A percentile compares a stretch with the other conserved stretches of the same genome.
These are phyloP conservation scores for Salix udensis DNA, from an alignment of 345 rosid species.

Conservation along the genomic window DNA sequence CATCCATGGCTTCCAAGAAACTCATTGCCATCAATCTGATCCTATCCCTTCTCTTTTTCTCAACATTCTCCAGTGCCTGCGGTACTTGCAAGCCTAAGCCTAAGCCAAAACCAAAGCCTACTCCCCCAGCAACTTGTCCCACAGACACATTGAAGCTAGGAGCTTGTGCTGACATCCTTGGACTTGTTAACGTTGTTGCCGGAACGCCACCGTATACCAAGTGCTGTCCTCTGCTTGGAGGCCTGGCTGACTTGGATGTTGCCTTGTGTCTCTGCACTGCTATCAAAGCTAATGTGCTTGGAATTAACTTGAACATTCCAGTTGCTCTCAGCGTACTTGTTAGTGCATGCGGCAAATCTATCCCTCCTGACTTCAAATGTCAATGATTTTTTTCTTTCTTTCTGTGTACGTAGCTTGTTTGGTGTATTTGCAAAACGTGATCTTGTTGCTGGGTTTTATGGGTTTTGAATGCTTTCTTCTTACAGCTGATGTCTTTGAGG, in stretches of 20 bases:
- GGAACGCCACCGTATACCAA: constrained; percentile 39
- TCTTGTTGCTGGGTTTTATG: background rate
- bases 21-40: constrained; percentile 20
- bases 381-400: background rate
- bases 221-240: constrained; percentile 50
- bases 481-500: background rate
- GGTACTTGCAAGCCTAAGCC: constrained; percentile 21
- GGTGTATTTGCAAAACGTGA: background rate
- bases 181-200: constrained; percentile 22
- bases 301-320: constrained; percentile 41
- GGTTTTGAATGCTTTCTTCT: background rate
- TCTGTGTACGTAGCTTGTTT: background rate
- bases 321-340: constrained; percentile 35
- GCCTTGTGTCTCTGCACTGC: constrained; percentile 62
- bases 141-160: constrained; percentile 46
- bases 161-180: constrained; percentile 48
- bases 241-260: constrained; percentile 45
- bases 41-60: constrained; percentile 33
- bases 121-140: constrained; percentile 29
- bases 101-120: background rate
- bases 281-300: constrained; percentile 55
- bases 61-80: constrained; percentile 32
- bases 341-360: constrained; percentile 37
- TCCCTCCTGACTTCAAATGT: constrained; percentile 53
- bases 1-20: constrained; percentile 43